Evolutionary conservation across 176 grass and related monocot genomes (phyloP).

Genomic region (Typha latifolia): DNA sequence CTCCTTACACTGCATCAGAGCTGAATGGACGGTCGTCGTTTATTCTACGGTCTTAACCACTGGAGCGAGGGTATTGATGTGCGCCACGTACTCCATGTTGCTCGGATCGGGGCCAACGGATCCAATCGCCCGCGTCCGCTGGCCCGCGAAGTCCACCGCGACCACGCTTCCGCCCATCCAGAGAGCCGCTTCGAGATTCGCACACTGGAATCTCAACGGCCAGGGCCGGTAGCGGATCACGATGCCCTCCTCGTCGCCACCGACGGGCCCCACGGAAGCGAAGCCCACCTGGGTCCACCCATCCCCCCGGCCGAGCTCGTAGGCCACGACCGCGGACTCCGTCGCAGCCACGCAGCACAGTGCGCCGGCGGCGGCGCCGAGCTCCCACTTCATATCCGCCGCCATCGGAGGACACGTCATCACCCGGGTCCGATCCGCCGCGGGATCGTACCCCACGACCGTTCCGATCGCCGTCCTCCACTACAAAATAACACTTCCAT

Average conservation of each 20-base stretch:
- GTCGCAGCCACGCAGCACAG: conserved; percentile 8
- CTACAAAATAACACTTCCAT: too few relatives aligned
- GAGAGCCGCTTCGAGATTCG: conserved; percentile 30
- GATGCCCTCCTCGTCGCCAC: neutral
- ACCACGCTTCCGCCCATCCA: conserved; percentile 22
- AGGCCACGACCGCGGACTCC: neutral
- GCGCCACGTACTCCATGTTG: conserved; percentile 18
- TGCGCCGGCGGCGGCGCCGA: conserved; percentile 14
- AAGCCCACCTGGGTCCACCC: conserved; percentile 4
- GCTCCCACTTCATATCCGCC: conserved; percentile 21
- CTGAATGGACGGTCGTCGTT: neutral
- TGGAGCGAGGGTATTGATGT: conserved; percentile 54
- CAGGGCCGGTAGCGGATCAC: conserved; percentile 5
- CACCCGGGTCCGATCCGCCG: neutral
- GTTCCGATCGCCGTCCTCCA: conserved; percentile 47
- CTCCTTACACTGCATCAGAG: neutral
- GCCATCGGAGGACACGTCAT: conserved; percentile 1
- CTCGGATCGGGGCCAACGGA: neutral
- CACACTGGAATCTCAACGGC: conserved; percentile 44
- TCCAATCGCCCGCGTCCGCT: conserved; percentile 19
- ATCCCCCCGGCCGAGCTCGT: neutral
- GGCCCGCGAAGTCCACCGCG: conserved; percentile 25
- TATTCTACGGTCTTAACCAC: conserved; percentile 5
- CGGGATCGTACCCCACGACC: conserved; percentile 24
- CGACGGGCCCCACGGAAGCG: neutral